Base-by-base conservation (phyloP, 371 early-diverging fungal genomes). In the Umbelopsis sp. region DNA sequence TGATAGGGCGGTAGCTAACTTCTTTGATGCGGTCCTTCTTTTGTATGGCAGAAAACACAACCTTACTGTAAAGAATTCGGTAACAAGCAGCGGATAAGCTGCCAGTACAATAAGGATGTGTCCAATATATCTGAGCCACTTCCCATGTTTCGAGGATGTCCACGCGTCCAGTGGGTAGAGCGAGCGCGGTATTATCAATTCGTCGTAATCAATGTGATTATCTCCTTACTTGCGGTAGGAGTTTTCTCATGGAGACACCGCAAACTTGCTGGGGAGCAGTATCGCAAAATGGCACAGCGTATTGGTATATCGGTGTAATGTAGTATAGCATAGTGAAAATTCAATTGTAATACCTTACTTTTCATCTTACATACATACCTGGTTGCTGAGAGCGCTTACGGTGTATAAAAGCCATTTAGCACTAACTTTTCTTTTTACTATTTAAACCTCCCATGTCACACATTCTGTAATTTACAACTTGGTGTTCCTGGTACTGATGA, bases 221-320 rank as follows among this genome's bases (percentile, higher is more conserved):
- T 80, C 8, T 77, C 78, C n/a, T 66, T 83, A 1, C 25, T 72
- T 0, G 76, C 83, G 1, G 48, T 83, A 1, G 50, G 65, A 4
- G 46, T 83, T 1, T 76, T 80, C 25, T 48, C 72, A 11, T 83
- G 83, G 83, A 67, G 83, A 70, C 83, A 80, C 51, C 69, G 79
- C 22, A 79, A 77, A 41, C 67, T 83, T 9, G 73, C 78, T 12
- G 57, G 74, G 22, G 81, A 83, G 46, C 79, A 83, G 64, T 78
- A 83, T 37, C 76, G 75, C 44, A 74, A 70, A 46, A 63, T 83
- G 63, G 81, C 80, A 3, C 78, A 78, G 44, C 66, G 83, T 22
- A 83, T 83, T 63, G 83, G 83, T 1, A 74, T 76, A n/a, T 66
- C 72, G n/a, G 71, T 74, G 12, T 57, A 57, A 18, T 25, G 18